A percentile compares a stretch with the other conserved stretches of the same genome.
Evolutionary conservation across 169 alveolate genomes (phyloP).

Genomic region (Babesia ovis): DNA sequence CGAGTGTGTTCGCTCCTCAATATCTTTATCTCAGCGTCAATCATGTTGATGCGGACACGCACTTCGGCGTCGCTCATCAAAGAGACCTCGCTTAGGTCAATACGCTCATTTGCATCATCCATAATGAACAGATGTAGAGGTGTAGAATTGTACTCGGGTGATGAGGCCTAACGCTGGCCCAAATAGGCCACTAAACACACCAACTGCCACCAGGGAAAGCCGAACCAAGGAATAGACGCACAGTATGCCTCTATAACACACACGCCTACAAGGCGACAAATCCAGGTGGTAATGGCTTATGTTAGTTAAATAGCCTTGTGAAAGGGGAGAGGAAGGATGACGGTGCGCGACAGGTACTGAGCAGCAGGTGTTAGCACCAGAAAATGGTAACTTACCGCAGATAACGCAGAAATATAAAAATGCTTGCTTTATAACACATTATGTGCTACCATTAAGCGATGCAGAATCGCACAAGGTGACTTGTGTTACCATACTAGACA

Average conservation of each 20-base stretch:
- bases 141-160: background rate
- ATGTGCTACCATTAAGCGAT: too few relatives aligned
- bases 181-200: slow-evolving; percentile 1
- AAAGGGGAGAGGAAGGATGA: slow-evolving; percentile 2
- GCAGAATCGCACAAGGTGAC: too few relatives aligned
- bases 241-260: slow-evolving; percentile 1
- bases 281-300: background rate
- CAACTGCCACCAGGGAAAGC: background rate
- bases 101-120: slow-evolving; percentile 45
- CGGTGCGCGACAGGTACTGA: background rate
- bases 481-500: too few relatives aligned
- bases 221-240: background rate
- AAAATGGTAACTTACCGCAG: background rate
- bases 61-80: slow-evolving; percentile 71
- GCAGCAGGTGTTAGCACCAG: too few relatives aligned
- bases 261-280: slow-evolving; percentile 6
- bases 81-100: slow-evolving; percentile 70
- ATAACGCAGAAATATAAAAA: too few relatives aligned
- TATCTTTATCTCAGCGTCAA: slow-evolving; percentile 85
- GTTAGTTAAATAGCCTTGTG: background rate
- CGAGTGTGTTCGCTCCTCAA: slow-evolving; percentile 88
- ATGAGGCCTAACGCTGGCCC: slow-evolving; percentile 12
- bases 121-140: background rate
- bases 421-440: too few relatives aligned
- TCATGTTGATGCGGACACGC: slow-evolving; percentile 71